Evolutionary conservation across 768 basidiomycete species (phyloP).

Genomic region (Psilocybe tampanensis): DNA sequence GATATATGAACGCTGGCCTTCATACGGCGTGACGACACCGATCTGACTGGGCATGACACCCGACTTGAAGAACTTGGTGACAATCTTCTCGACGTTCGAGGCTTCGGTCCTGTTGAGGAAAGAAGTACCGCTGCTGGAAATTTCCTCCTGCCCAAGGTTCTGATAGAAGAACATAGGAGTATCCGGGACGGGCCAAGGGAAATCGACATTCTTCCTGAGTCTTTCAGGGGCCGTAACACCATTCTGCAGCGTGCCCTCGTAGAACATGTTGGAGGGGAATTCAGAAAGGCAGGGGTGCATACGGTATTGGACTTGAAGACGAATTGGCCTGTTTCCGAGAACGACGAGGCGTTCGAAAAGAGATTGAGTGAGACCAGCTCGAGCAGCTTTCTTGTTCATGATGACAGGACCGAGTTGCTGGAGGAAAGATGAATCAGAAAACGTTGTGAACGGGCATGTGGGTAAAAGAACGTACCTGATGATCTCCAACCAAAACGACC

Average conservation of each 20-base stretch:
- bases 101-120: slow-evolving; percentile 99
- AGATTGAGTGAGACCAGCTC: slow-evolving; percentile 97
- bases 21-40: slow-evolving; percentile 98
- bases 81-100: slow-evolving; percentile 99
- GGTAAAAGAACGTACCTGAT: slow-evolving; percentile 49
- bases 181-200: slow-evolving; percentile 97
- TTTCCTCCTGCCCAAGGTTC: slow-evolving; percentile 98
- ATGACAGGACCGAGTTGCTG: slow-evolving; percentile 98
- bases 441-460: background rate
- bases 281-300: slow-evolving; percentile 99
- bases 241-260: slow-evolving; percentile 98
- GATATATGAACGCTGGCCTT: slow-evolving; percentile 97
- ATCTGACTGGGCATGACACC: slow-evolving; percentile 96
- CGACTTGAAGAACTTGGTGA: slow-evolving; percentile 99
- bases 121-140: slow-evolving; percentile 96
- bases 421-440: slow-evolving; percentile 14
- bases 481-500: slow-evolving; percentile 96
- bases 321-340: slow-evolving; percentile 94
- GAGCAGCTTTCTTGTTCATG: slow-evolving; percentile 99
- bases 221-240: slow-evolving; percentile 99
- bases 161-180: slow-evolving; percentile 99
- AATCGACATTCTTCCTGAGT: slow-evolving; percentile 96
- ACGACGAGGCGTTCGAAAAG: slow-evolving; percentile 97
- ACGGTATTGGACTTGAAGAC: slow-evolving; percentile 98
- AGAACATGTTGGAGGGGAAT: slow-evolving; percentile 99